Percentiles rank a stretch among this genome's conserved stretches.
phyloP scores from a whole-genome alignment of 2,329 filamentous ascomycete genomes.

The Epichloe sp. region DNA sequence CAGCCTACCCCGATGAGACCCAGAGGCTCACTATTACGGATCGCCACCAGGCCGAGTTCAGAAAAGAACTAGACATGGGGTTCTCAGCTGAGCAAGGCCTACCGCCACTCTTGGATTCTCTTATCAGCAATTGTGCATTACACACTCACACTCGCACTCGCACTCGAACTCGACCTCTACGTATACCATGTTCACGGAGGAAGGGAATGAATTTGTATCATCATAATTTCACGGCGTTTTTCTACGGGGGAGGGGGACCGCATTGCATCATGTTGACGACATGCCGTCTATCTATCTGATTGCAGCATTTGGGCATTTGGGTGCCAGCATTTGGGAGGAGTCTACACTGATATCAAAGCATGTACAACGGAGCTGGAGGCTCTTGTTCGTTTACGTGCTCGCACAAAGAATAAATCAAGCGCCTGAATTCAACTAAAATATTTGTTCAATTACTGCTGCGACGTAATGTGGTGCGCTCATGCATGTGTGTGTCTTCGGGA shows the following conservation, averaged over 20 bases:
- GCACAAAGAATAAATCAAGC: not conserved
- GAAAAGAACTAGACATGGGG: conserved; percentile 8
- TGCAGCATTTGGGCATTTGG: not conserved
- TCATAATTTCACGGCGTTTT: not conserved
- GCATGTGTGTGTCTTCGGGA: not conserved
- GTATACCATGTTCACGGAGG: not conserved
- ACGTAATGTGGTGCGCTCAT: not conserved
- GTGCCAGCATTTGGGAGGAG: not conserved
- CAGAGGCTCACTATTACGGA: conserved; percentile 25
- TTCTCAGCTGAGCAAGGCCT: not conserved
- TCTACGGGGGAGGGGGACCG: not conserved
- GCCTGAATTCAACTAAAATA: not conserved
- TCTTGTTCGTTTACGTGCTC: not conserved
- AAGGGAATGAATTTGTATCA: not conserved
- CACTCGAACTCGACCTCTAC: not conserved
- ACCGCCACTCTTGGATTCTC: not conserved
- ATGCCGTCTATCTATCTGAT: not conserved
- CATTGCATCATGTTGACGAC: not conserved
- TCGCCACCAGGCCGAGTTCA: conserved; percentile 15
- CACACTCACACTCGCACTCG: not conserved
- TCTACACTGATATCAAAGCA: not conserved
- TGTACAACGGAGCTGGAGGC: not conserved
- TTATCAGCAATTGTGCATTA: not conserved
- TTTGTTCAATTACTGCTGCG: not conserved
- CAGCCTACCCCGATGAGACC: conserved; percentile 25